Base-by-base conservation (phyloP, 2,329 filamentous ascomycete species). In the Penicillium occitanis region DNA sequence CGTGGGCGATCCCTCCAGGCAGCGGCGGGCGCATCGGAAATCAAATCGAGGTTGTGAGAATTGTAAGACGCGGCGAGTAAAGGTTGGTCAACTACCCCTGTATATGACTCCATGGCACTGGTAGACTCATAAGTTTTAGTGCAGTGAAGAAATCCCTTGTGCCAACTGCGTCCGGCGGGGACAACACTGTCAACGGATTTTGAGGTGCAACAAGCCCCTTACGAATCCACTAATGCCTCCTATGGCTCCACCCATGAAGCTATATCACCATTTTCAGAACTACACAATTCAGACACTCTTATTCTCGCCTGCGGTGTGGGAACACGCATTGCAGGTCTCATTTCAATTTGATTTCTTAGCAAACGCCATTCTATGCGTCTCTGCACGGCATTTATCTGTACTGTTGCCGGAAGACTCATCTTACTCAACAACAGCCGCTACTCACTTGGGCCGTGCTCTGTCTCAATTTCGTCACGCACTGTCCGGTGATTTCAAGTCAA, bases 311-410 rank as follows among this genome's bases (percentile, higher is more conserved):
- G 59, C 14, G 6, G 33, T 62, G 11, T 66, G 64, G 64, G 48
- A 48, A 28, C 14, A 66, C n/a, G 42, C 59, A n/a, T n/a, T 66
- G 11, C 59, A 66, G 22, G 35, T 63, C 7, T 66, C 48, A 2
- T 59, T 66, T 22, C 50, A 51, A 6, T 66, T 59, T 59, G 64
- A 66, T 3, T 66, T 66, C 25, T 51, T 66, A 33, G 44, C 51
- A 37, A 17, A 63, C 19, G 60, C 64, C 11, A 42, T 63, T 37
- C n/a, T 59, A 17, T 66, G 64, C 40, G 30, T 66, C 22, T 30
- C 64, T 33, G 59, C 64, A 10, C 64, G 59, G 25, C 64, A 66
- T 57, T 30, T 66, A 13, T 60, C 50, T 11, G 33, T 50, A n/a
- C 46, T 66, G 22, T 14, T 40, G 19, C 64, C 64, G 3, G 37